Evolutionary conservation across 768 basidiomycete species (phyloP).

Genomic region (Pholiota conissans): DNA sequence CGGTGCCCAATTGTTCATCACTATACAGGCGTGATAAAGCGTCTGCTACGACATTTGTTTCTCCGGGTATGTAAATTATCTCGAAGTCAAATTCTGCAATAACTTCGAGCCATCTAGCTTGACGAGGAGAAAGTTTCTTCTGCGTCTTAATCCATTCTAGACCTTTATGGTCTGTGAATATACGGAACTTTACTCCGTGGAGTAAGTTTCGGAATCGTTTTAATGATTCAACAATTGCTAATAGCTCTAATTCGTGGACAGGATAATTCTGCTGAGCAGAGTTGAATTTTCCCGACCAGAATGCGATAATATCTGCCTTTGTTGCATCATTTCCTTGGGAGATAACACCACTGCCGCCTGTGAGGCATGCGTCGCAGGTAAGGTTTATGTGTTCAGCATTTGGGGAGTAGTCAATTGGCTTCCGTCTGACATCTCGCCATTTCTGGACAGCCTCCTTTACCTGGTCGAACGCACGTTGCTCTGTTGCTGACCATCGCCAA

Average conservation of each 20-base stretch:
- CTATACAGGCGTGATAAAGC: conserved; percentile 25
- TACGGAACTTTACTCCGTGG: conserved; percentile 26
- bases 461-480: too few relatives aligned
- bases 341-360: conserved; percentile 25
- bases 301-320: conserved; percentile 22
- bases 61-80: conserved; percentile 21
- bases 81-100: conserved; percentile 21
- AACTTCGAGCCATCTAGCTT: conserved; percentile 37
- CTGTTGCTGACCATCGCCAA: too few relatives aligned
- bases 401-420: too few relatives aligned
- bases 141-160: conserved; percentile 29
- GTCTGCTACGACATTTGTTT: conserved; percentile 32
- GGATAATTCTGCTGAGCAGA: conserved; percentile 34
- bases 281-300: conserved; percentile 33
- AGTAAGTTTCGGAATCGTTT: conserved; percentile 26
- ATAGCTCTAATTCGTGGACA: conserved; percentile 30
- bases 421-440: too few relatives aligned
- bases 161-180: conserved; percentile 29
- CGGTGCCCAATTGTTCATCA: conserved; percentile 17
- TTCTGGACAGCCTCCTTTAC: too few relatives aligned
- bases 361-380: conserved; percentile 26
- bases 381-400: conserved; percentile 18
- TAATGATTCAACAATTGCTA: conserved; percentile 35
- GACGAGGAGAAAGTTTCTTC: conserved; percentile 30
- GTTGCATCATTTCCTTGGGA: conserved; percentile 18